Base-by-base conservation (phyloP, 805 yeast species). In the Spathaspora passalidarum region DNA sequence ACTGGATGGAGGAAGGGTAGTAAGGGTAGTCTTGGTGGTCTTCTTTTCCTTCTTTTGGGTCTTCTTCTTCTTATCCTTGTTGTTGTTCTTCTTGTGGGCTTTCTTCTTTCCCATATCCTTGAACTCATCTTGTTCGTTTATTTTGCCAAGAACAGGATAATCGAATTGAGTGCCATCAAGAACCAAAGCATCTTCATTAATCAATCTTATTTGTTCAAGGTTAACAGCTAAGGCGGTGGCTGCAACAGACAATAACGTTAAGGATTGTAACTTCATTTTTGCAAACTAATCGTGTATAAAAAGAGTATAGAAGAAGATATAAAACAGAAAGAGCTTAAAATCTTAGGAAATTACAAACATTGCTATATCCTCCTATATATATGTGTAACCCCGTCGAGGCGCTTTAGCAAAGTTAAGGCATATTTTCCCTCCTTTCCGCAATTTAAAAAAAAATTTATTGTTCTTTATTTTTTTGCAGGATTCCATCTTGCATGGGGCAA, bases 181-280 rank as follows among this genome's bases (percentile, higher is more conserved):
- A 21, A 46, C 34, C 19, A 46, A 37, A 32, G 44, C 45, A 32
- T 48, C 46, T 19, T 44, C 45, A 16, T 44, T 40, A 11, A 40
- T n/a, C 19, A 47, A 19, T 44, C 45, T 47, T n/a, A 42, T 29
- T 44, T 41, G 46, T 23, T 44, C 48, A 32, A 44, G 34, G 38
- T 41, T 26, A 26, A 37, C 18, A n/a, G 50, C 50, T 26, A 45
- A 39, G 16, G 40, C 26, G 22, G 44, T 20, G 13, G 50, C 19
- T 34, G 43, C 46, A 26, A 48, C n/a, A 3, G 47, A n/a, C 11
- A 42, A 29, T 22, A 43, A 34, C 13, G 46, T 22, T 10, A 41
- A 14, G 16, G 40, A 32, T 45, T 48, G 48, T n/a, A 40, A 44
- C 38, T 47, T 47, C 50, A 48, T 48, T 21, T 22, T 38, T n/a